A percentile compares a stretch with the other conserved stretches of the same genome.
Evolutionary conservation across 169 alveolate genomes (phyloP).

Genomic region (Cryptosporidium tyzzeri): DNA sequence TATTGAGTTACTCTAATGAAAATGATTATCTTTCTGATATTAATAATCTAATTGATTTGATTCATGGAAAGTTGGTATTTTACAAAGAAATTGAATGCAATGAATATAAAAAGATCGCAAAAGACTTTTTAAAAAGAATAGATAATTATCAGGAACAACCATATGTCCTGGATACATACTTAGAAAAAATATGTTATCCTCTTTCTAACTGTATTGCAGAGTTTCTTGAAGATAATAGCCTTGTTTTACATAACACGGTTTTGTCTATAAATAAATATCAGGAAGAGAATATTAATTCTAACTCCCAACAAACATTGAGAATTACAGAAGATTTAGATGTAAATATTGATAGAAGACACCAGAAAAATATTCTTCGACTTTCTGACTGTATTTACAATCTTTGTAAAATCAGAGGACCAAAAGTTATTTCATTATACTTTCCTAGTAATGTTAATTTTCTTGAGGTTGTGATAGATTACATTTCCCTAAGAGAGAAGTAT

Average conservation of each 20-base stretch:
- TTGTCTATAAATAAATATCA: background rate
- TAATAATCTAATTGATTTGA: slow-evolving; percentile 5
- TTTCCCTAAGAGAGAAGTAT: slow-evolving; percentile 7
- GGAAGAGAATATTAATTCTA: background rate
- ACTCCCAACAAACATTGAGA: background rate
- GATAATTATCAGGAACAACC: slow-evolving; percentile 69
- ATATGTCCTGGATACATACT: slow-evolving; percentile 45
- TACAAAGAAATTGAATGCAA: slow-evolving; percentile 26
- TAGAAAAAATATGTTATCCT: slow-evolving; percentile 42
- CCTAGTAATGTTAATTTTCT: slow-evolving; percentile 50
- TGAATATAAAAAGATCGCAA: slow-evolving; percentile 19
- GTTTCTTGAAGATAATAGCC: background rate
- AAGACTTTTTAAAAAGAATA: slow-evolving; percentile 2
- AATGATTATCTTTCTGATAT: slow-evolving; percentile 43
- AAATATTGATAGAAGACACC: slow-evolving; percentile 1
- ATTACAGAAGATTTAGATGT: background rate
- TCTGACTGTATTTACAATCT: slow-evolving; percentile 51
- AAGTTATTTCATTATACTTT: slow-evolving; percentile 43
- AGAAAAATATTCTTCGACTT: slow-evolving; percentile 24
- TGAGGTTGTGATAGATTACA: slow-evolving; percentile 45
- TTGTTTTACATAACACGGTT: slow-evolving; percentile 17
- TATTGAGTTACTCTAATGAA: slow-evolving; percentile 30
- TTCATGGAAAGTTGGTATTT: background rate
- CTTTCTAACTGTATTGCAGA: slow-evolving; percentile 25
- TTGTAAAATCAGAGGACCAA: slow-evolving; percentile 66